These are phyloP conservation scores for Aureobasidium sp. DNA, from an alignment of 2,329 filamentous ascomycete genomes.

Conservation along the genomic window DNA sequence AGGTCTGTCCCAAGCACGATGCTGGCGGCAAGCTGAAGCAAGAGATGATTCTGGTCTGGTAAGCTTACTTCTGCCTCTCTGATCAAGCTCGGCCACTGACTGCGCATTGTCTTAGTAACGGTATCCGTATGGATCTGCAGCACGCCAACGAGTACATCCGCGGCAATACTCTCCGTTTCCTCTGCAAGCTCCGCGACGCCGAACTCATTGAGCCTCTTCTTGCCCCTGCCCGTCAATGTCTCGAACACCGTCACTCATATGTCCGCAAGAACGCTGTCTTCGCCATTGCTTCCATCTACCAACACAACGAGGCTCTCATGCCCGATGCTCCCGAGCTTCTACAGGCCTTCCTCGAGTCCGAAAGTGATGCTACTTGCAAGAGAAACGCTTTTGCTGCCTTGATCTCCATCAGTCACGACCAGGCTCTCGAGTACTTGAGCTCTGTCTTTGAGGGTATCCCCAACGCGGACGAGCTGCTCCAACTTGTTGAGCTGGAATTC, in stretches of 20 bases:
- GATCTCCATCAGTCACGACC: conserved; percentile 84
- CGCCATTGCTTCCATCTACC: conserved; percentile 84
- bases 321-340: conserved; percentile 93
- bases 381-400: conserved; percentile 93
- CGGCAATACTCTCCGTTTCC: conserved; percentile 94
- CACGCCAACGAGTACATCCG: conserved; percentile 98
- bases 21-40: conserved; percentile 91
- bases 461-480: conserved; percentile 87
- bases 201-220: conserved; percentile 95
- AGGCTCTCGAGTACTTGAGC: conserved; percentile 79
- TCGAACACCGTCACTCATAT: conserved; percentile 94
- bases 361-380: conserved; percentile 94
- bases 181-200: conserved; percentile 90
- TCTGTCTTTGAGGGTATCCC: conserved; percentile 87
- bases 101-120: conserved; percentile 58
- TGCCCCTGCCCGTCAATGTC: conserved; percentile 81
- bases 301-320: conserved; percentile 83
- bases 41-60: conserved; percentile 99
- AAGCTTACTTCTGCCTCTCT: conserved; percentile 15
- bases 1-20: conserved; percentile 96
- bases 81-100: neutral
- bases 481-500: conserved; percentile 91
- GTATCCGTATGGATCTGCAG: conserved; percentile 93
- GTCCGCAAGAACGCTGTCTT: conserved; percentile 98
- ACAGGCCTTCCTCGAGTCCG: conserved; percentile 76